Percentiles rank a stretch among this genome's conserved stretches.
These are phyloP conservation scores for Cutaneotrichosporon cyanovorans DNA, from an alignment of 1,284 basidiomycete species.

Conservation along the genomic window DNA sequence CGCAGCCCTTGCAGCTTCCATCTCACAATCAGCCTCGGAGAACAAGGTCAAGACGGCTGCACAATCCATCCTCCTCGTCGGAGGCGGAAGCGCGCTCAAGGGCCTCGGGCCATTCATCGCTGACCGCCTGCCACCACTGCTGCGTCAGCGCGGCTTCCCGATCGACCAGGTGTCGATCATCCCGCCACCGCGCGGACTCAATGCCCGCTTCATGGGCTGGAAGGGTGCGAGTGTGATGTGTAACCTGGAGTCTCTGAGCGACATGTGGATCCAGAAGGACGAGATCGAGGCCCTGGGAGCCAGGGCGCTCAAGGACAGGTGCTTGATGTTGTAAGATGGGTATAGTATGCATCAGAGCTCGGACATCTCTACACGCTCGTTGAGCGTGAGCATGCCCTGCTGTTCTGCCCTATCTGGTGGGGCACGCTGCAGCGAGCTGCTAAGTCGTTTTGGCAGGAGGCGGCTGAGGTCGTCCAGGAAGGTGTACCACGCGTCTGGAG, in stretches of 20 bases:
- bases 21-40: constrained; percentile 73
- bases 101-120: constrained; percentile 36
- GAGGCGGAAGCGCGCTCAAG: constrained; percentile 58
- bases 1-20: constrained; percentile 85
- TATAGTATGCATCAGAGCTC: constrained; percentile 6
- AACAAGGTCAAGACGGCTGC: constrained; percentile 85
- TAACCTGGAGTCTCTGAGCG: constrained; percentile 79
- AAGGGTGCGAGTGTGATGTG: constrained; percentile 91
- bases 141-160: constrained; percentile 78
- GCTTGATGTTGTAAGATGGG: constrained; percentile 6
- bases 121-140: constrained; percentile 48
- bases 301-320: constrained; percentile 48
- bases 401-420: constrained; percentile 12
- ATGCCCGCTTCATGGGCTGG: constrained; percentile 84
- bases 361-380: constrained; percentile 30
- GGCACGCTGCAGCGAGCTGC: not conserved
- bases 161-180: constrained; percentile 82
- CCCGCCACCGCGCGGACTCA: constrained; percentile 85
- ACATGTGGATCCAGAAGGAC: constrained; percentile 76
- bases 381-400: constrained; percentile 16
- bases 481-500: constrained; percentile 24
- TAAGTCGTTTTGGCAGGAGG: constrained; percentile 11
- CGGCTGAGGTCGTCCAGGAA: constrained; percentile 24
- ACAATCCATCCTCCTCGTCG: constrained; percentile 80
- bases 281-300: constrained; percentile 67